Conservation (phyloP, 768 basidiomycete genomes). For the Hericium rajendrae region DNA sequence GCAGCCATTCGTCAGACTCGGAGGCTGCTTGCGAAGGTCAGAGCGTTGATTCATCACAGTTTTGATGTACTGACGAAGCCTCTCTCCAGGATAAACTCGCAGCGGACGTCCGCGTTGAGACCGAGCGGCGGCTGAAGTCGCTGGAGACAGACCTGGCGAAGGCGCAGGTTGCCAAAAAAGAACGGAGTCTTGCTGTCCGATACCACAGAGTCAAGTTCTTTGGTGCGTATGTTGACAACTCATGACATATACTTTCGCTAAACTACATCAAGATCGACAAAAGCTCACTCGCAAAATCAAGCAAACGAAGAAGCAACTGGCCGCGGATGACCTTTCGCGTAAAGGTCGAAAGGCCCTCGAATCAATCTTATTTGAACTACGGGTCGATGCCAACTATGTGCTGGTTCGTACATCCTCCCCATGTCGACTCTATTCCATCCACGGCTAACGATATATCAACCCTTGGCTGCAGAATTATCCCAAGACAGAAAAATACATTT, state of each 20-base stretch:
- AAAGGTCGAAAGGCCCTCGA: conserved; percentile 31
- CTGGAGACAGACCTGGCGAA: conserved; percentile 65
- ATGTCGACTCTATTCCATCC: background rate
- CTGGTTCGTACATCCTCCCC: conserved; percentile 39
- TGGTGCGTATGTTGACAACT: no score
- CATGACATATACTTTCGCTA: no score
- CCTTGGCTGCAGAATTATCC: conserved; percentile 59
- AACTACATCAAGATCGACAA: conserved; percentile 55
- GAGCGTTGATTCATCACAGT: conserved; percentile 1
- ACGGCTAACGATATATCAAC: background rate
- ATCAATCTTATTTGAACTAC: conserved; percentile 43
- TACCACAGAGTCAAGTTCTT: conserved; percentile 96
- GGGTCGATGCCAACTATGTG: conserved; percentile 90
- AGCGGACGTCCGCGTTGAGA: conserved; percentile 75
- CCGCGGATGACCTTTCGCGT: conserved; percentile 27
- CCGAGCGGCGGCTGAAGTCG: conserved; percentile 67
- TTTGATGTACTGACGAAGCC: background rate
- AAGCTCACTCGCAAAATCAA: conserved; percentile 74
- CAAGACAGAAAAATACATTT: conserved; percentile 80
- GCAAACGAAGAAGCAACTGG: conserved; percentile 50
- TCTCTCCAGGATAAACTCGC: conserved; percentile 60
- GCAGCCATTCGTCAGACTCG: conserved; percentile 74
- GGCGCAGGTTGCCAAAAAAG: conserved; percentile 55
- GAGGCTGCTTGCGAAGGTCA: conserved; percentile 72
- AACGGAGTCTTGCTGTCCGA: conserved; percentile 59